phyloP scores from a whole-genome alignment of 176 grass and related monocot genomes.

The Lolium perenne region DNA sequence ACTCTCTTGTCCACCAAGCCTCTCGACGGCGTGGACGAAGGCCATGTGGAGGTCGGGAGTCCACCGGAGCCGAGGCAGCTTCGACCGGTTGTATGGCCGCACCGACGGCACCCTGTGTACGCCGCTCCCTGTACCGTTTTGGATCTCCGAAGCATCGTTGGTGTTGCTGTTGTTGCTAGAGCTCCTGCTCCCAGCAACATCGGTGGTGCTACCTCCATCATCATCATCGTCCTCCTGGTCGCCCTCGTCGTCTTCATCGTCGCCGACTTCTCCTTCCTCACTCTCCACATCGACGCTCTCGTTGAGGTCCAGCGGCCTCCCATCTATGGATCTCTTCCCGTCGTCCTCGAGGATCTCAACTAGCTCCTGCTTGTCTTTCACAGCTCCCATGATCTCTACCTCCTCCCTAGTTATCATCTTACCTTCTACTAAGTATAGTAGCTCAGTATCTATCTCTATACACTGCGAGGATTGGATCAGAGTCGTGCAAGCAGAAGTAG shows the following conservation, averaged over 20 bases:
- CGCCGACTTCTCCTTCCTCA: slow-evolving; percentile 46
- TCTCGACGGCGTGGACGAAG: slow-evolving; percentile 86
- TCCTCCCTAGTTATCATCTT: slow-evolving; percentile 41
- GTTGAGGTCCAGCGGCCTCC: slow-evolving; percentile 66
- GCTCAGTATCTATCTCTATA: slow-evolving; percentile 15
- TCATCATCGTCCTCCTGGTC: background rate
- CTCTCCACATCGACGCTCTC: slow-evolving; percentile 48
- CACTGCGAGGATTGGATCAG: slow-evolving; percentile 39
- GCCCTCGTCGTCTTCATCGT: slow-evolving; percentile 19
- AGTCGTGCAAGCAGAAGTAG: slow-evolving; percentile 35
- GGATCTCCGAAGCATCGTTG: slow-evolving; percentile 41
- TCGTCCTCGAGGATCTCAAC: slow-evolving; percentile 57
- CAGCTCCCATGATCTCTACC: slow-evolving; percentile 26
- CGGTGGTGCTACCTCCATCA: slow-evolving; percentile 54
- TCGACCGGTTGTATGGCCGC: slow-evolving; percentile 90
- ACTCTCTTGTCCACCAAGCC: slow-evolving; percentile 96
- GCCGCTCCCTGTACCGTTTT: slow-evolving; percentile 37
- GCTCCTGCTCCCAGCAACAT: slow-evolving; percentile 55
- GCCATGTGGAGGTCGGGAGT: slow-evolving; percentile 92
- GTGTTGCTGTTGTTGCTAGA: slow-evolving; percentile 60
- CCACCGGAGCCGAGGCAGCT: slow-evolving; percentile 84
- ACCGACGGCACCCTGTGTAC: slow-evolving; percentile 52
- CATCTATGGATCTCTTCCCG: slow-evolving; percentile 39
- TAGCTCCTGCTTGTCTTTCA: slow-evolving; percentile 50
- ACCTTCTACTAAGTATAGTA: too few relatives aligned